Evolutionary conservation across 768 basidiomycete species (phyloP).

Genomic region (Cantharellus anzutake): DNA sequence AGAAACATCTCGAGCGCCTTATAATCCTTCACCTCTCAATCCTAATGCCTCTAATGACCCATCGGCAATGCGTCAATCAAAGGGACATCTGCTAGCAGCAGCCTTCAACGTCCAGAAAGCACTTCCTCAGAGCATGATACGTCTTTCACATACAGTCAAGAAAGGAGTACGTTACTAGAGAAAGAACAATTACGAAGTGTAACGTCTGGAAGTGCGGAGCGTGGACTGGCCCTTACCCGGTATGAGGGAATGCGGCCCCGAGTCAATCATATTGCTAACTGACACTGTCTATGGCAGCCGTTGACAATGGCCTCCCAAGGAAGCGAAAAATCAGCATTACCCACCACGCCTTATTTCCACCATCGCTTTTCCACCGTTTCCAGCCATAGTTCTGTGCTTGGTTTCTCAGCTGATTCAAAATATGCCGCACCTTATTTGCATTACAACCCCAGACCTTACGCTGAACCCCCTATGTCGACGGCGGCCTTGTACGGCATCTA

Average conservation of each 20-base stretch:
- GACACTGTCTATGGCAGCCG: neutral
- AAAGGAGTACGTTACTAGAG: neutral
- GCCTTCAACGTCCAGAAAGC: neutral
- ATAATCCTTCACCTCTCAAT: neutral
- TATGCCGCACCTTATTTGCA: constrained; percentile 6
- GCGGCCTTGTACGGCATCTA: neutral
- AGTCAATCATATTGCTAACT: neutral
- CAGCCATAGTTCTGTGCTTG: constrained; percentile 5
- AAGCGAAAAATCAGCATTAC: neutral
- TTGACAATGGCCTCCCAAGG: neutral
- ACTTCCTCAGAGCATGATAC: neutral
- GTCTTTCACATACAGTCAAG: neutral
- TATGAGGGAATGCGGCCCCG: neutral
- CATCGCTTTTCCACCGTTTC: constrained; percentile 8
- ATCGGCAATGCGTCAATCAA: neutral
- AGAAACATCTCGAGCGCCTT: neutral
- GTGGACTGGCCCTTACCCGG: neutral
- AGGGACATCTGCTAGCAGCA: neutral
- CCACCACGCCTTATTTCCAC: neutral
- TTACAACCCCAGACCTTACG: constrained; percentile 1
- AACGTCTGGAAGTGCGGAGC: neutral
- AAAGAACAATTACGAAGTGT: neutral
- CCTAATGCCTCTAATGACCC: neutral
- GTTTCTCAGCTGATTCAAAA: constrained; percentile 6
- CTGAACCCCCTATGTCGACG: neutral